A percentile compares a stretch with the other conserved stretches of the same genome.
Evolutionary conservation across 768 basidiomycete species (phyloP).

Genomic region (Chalciporus sphaerocephalus): DNA sequence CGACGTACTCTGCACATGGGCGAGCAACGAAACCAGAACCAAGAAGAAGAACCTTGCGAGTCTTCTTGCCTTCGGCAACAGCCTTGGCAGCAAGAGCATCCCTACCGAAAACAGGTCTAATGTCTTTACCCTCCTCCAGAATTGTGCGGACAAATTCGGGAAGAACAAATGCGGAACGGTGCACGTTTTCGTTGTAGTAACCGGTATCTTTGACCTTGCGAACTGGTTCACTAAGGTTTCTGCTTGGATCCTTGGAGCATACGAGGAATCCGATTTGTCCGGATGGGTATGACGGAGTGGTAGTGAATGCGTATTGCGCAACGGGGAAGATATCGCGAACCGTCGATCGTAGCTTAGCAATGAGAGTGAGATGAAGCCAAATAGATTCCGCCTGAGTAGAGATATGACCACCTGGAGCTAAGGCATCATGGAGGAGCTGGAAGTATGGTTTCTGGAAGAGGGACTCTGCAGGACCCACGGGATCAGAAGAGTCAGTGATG

Average conservation of each 20-base stretch:
- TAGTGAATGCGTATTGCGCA: slow-evolving; percentile 89
- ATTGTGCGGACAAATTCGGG: slow-evolving; percentile 86
- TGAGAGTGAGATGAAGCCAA: slow-evolving; percentile 91
- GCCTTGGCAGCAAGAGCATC: slow-evolving; percentile 43
- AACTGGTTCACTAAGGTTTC: slow-evolving; percentile 69
- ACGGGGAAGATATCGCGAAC: slow-evolving; percentile 73
- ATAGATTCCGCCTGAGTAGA: slow-evolving; percentile 95
- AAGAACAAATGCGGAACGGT: slow-evolving; percentile 78
- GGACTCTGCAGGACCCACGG: slow-evolving; percentile 89
- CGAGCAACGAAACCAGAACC: slow-evolving; percentile 94
- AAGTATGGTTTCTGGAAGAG: slow-evolving; percentile 98
- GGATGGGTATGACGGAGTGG: slow-evolving; percentile 97
- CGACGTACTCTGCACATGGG: slow-evolving; percentile 94
- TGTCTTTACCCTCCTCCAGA: slow-evolving; percentile 66
- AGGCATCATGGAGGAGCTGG: slow-evolving; percentile 85
- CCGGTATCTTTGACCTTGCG: slow-evolving; percentile 65
- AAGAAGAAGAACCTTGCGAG: slow-evolving; percentile 70
- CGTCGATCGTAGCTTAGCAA: slow-evolving; percentile 66
- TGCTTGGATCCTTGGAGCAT: slow-evolving; percentile 69
- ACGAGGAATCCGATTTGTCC: slow-evolving; percentile 96
- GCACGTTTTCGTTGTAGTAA: slow-evolving; percentile 84
- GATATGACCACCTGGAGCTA: slow-evolving; percentile 86
- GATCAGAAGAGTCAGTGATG: slow-evolving; percentile 98
- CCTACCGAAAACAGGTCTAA: slow-evolving; percentile 74
- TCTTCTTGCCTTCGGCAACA: slow-evolving; percentile 49